phyloP scores from a whole-genome alignment of 2,329 filamentous ascomycete genomes.

The Aspergillus texensis region DNA sequence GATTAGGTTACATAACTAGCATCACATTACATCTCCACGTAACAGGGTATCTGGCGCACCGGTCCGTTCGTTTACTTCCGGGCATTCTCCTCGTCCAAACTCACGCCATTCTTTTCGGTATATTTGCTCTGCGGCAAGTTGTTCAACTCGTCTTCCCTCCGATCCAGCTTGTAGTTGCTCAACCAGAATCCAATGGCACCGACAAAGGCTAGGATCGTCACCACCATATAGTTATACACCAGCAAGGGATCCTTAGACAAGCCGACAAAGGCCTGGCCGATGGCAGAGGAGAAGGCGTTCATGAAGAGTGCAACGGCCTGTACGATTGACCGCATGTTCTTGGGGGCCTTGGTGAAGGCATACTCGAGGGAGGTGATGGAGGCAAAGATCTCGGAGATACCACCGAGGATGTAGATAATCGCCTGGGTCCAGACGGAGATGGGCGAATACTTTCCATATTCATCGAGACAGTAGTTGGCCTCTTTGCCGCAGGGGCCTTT shows the following conservation, averaged over 20 bases:
- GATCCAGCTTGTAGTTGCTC: constrained; percentile 66
- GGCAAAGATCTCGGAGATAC: constrained; percentile 61
- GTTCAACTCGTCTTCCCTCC: constrained; percentile 69
- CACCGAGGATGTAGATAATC: constrained; percentile 55
- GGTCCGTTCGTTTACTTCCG: background rate
- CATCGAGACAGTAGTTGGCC: constrained; percentile 54
- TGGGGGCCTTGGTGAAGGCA: constrained; percentile 75
- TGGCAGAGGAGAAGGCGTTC: constrained; percentile 68
- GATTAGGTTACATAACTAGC: background rate
- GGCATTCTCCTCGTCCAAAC: constrained; percentile 19
- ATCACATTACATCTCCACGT: background rate
- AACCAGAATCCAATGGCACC: constrained; percentile 70
- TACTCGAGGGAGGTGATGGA: constrained; percentile 70
- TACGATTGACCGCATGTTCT: constrained; percentile 80
- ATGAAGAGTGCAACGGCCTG: constrained; percentile 70
- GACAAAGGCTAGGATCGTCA: constrained; percentile 64
- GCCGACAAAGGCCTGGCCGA: constrained; percentile 69
- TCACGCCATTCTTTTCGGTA: constrained; percentile 4
- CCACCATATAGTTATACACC: constrained; percentile 70
- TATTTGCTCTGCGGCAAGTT: constrained; percentile 30
- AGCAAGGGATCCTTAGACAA: constrained; percentile 66
- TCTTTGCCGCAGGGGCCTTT: constrained; percentile 61
- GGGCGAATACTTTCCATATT: constrained; percentile 49
- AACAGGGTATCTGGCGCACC: background rate
- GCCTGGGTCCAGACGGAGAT: constrained; percentile 67